Evolutionary conservation across 352 stramenopile genomes (phyloP).

Genomic region (Pythium volutum): DNA sequence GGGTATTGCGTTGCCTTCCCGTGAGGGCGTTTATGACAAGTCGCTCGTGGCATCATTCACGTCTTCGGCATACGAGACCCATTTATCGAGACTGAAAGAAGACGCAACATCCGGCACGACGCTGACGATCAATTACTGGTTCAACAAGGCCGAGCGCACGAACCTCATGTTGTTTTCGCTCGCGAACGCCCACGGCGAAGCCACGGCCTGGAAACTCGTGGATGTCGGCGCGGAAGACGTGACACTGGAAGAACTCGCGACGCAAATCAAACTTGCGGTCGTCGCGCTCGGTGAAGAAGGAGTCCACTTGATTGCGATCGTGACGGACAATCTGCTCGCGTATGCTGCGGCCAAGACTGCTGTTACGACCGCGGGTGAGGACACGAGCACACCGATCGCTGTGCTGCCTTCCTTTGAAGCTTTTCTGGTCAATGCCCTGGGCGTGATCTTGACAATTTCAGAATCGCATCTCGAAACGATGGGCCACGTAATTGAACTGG

Average conservation of each 20-base stretch:
- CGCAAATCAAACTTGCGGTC: slow-evolving; percentile 51
- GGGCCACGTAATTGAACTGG: slow-evolving; percentile 64
- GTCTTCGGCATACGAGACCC: slow-evolving; percentile 34
- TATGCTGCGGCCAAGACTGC: slow-evolving; percentile 26
- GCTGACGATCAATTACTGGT: slow-evolving; percentile 63
- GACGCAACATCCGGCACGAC: slow-evolving; percentile 48
- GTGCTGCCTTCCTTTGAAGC: slow-evolving; percentile 30
- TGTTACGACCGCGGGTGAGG: slow-evolving; percentile 14
- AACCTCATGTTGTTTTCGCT: slow-evolving; percentile 64
- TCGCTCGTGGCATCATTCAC: slow-evolving; percentile 7
- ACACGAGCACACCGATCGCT: slow-evolving; percentile 16
- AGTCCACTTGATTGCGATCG: slow-evolving; percentile 71
- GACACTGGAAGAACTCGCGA: slow-evolving; percentile 37
- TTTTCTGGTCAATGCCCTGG: slow-evolving; percentile 34
- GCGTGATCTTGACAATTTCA: slow-evolving; percentile 54
- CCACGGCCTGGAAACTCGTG: slow-evolving; percentile 48
- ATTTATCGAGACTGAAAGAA: slow-evolving; percentile 57
- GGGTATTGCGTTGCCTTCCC: slow-evolving; percentile 25
- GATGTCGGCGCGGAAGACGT: slow-evolving; percentile 50
- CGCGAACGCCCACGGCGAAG: slow-evolving; percentile 65
- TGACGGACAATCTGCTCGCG: slow-evolving; percentile 40
- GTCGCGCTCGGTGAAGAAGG: slow-evolving; percentile 37
- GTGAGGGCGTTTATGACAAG: slow-evolving; percentile 11
- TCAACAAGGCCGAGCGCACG: slow-evolving; percentile 44
- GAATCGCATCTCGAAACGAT: slow-evolving; percentile 50